phyloP scores from a whole-genome alignment of 768 basidiomycete genomes.

The Pleurotus sapidus region DNA sequence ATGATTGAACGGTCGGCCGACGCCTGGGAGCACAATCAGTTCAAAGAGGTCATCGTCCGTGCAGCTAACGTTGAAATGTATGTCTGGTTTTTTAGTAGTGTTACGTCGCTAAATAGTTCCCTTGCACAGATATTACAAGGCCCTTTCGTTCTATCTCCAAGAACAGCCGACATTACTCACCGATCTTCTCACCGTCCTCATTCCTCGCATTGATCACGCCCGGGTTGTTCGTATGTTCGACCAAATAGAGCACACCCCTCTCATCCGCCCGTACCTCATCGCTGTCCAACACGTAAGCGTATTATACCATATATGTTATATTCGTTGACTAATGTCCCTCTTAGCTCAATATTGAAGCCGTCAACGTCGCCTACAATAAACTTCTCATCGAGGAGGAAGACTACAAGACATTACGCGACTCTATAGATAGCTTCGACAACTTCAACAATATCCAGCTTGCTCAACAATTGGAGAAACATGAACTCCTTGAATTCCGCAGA shows the following conservation, averaged over 20 bases:
- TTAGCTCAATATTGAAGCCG: slow-evolving; percentile 91
- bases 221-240: slow-evolving; percentile 96
- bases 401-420: slow-evolving; percentile 95
- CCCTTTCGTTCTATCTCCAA: slow-evolving; percentile 90
- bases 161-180: slow-evolving; percentile 92
- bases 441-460: slow-evolving; percentile 92
- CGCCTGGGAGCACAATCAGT: slow-evolving; percentile 99
- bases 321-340: slow-evolving; percentile 5
- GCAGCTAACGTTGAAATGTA: slow-evolving; percentile 98
- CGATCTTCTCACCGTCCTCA: slow-evolving; percentile 89
- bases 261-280: slow-evolving; percentile 95
- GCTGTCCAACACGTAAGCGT: slow-evolving; percentile 85
- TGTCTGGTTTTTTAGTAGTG: slow-evolving; percentile 15
- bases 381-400: slow-evolving; percentile 99
- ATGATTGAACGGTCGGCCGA: slow-evolving; percentile 99
- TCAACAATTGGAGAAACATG: slow-evolving; percentile 82
- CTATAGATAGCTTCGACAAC: slow-evolving; percentile 97
- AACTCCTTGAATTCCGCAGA: slow-evolving; percentile 91
- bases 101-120: slow-evolving; percentile 2
- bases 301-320: background rate
- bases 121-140: slow-evolving; percentile 81
- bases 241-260: slow-evolving; percentile 92
- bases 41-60: slow-evolving; percentile 97
- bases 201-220: slow-evolving; percentile 91
- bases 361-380: slow-evolving; percentile 98